Evolutionary conservation across 805 yeast genomes (phyloP).

Genomic region (Starmerella apicola): DNA sequence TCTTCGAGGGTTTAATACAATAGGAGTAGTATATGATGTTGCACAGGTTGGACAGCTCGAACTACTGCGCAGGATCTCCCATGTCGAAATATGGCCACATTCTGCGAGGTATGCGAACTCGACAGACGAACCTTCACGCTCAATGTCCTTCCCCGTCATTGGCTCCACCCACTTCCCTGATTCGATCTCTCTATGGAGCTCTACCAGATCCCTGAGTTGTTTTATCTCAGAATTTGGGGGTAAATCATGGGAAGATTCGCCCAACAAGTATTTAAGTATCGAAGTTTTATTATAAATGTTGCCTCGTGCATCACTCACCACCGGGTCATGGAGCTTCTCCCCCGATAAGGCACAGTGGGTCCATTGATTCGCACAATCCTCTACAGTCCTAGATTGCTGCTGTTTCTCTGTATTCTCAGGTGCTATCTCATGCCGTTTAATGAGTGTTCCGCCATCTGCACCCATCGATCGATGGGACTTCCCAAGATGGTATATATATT

Average conservation of each 20-base stretch:
- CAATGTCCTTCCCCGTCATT: slow-evolving; percentile 28
- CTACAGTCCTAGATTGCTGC: background rate
- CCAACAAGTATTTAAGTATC: slow-evolving; percentile 44
- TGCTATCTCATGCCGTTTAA: slow-evolving; percentile 42
- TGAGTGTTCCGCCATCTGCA: slow-evolving; percentile 61
- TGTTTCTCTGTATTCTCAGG: slow-evolving; percentile 3
- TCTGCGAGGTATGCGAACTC: slow-evolving; percentile 35
- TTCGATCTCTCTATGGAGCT: slow-evolving; percentile 26
- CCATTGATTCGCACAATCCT: slow-evolving; percentile 27
- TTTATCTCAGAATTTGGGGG: slow-evolving; percentile 28
- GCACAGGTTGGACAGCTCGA: slow-evolving; percentile 30
- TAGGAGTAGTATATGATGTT: slow-evolving; percentile 17
- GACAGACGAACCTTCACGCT: slow-evolving; percentile 26
- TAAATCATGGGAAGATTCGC: slow-evolving; percentile 22
- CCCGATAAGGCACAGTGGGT: slow-evolving; percentile 37
- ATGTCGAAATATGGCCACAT: slow-evolving; percentile 26
- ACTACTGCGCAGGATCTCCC: slow-evolving; percentile 16
- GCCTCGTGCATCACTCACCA: slow-evolving; percentile 63
- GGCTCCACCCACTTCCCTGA: slow-evolving; percentile 30
- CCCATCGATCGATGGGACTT: slow-evolving; percentile 16
- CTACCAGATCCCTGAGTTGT: slow-evolving; percentile 35
- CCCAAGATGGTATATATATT: too few species aligned
- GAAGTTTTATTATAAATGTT: slow-evolving; percentile 51
- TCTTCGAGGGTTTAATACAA: slow-evolving; percentile 33
- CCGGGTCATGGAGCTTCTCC: slow-evolving; percentile 31